A percentile compares a stretch with the other conserved stretches of the same genome.
Evolutionary conservation across 257 asterid species (phyloP).

Genomic region (Solanum phureja): DNA sequence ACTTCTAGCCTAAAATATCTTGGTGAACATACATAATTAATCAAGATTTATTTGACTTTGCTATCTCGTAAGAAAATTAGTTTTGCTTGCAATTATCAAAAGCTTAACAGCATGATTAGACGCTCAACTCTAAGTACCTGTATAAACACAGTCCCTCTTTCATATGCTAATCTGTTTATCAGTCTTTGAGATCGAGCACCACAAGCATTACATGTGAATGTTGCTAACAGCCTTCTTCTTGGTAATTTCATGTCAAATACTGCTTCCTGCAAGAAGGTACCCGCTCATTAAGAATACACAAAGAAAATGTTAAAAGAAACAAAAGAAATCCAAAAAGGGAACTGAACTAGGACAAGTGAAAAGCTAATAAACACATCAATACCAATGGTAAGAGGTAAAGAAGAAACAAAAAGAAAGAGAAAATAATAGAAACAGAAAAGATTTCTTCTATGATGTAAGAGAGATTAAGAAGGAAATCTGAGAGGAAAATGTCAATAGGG

Average conservation of each 20-base stretch:
- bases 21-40: not conserved
- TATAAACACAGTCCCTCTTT: constrained; percentile 80
- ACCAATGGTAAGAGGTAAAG: not conserved
- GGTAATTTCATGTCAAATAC: constrained; percentile 67
- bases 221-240: constrained; percentile 64
- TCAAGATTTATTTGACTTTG: not conserved
- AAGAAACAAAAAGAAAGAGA: not conserved
- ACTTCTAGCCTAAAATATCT: not conserved
- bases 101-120: not conserved
- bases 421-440: not conserved
- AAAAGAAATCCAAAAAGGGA: not conserved
- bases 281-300: not conserved
- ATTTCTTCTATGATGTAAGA: not conserved
- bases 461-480: not conserved
- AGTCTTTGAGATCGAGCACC: constrained; percentile 56
- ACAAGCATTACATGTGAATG: constrained; percentile 77
- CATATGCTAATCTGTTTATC: constrained; percentile 84
- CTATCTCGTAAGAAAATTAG: not conserved
- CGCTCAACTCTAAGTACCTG: constrained; percentile 38
- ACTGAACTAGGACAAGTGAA: not conserved
- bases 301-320: not conserved
- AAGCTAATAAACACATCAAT: not conserved
- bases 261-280: constrained; percentile 41
- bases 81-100: not conserved
- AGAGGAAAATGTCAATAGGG: not conserved